Percentiles rank a stretch among this genome's conserved stretches.
These are phyloP conservation scores for Lodderomyces margitis DNA, from an alignment of 1,139 yeast genomes.

Conservation along the genomic window DNA sequence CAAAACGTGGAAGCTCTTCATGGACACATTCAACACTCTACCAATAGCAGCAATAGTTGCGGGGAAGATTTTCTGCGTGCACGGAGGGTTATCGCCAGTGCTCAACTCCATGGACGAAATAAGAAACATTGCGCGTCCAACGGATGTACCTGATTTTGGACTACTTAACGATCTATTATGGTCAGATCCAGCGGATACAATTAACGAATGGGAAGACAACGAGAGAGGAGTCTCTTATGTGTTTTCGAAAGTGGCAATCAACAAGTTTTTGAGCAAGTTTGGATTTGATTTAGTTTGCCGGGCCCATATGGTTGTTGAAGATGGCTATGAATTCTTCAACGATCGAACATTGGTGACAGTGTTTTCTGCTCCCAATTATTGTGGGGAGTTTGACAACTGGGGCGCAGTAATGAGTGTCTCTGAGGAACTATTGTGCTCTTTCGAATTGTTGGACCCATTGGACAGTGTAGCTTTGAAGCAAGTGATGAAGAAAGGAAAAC, in stretches of 20 bases:
- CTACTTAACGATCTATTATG: slow-evolving; percentile 86
- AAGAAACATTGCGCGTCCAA: slow-evolving; percentile 86
- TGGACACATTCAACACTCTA: slow-evolving; percentile 90
- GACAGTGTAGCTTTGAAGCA: slow-evolving; percentile 92
- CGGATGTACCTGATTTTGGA: slow-evolving; percentile 97
- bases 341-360: slow-evolving; percentile 92
- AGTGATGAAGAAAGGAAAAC: slow-evolving; percentile 84
- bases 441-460: slow-evolving; percentile 89
- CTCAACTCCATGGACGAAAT: slow-evolving; percentile 90
- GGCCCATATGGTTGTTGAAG: slow-evolving; percentile 99
- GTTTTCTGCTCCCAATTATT: slow-evolving; percentile 94
- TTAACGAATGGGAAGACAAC: slow-evolving; percentile 97
- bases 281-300: slow-evolving; percentile 94
- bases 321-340: slow-evolving; percentile 95
- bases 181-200: slow-evolving; percentile 96
- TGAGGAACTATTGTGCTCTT: slow-evolving; percentile 87
- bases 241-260: slow-evolving; percentile 87
- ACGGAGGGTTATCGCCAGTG: slow-evolving; percentile 94
- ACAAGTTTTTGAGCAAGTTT: slow-evolving; percentile 81
- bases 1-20: slow-evolving; percentile 90
- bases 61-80: slow-evolving; percentile 94
- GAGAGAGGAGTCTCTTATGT: slow-evolving; percentile 98
- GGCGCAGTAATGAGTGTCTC: slow-evolving; percentile 98
- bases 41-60: slow-evolving; percentile 97
- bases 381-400: slow-evolving; percentile 99